Evolutionary conservation across 2,329 filamentous ascomycete species (phyloP).

Genomic region (Xylaria digitata): DNA sequence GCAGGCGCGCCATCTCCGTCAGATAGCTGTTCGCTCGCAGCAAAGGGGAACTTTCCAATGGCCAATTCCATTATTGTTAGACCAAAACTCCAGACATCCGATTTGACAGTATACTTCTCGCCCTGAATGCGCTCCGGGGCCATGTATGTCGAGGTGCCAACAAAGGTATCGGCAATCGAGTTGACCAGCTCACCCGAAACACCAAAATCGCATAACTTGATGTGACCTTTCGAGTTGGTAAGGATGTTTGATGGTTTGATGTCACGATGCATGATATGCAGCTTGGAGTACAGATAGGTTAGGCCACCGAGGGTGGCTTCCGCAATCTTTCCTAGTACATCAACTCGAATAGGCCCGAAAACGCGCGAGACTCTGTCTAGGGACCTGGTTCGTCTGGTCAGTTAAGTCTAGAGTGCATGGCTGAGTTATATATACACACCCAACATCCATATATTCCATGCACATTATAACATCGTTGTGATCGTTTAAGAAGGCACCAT

Average conservation of each 20-base stretch:
- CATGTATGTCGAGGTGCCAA: slow-evolving; percentile 99
- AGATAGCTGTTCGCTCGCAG: slow-evolving; percentile 74
- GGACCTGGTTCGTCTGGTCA: slow-evolving; percentile 67
- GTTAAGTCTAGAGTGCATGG: slow-evolving; percentile 24
- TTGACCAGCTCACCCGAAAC: slow-evolving; percentile 99
- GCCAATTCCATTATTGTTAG: slow-evolving; percentile 96
- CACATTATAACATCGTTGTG: slow-evolving; percentile 99
- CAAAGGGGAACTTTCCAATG: slow-evolving; percentile 97
- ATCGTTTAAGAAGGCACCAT: slow-evolving; percentile 95
- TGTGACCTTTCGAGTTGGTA: slow-evolving; percentile 91
- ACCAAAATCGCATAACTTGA: slow-evolving; percentile 98
- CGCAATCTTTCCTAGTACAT: slow-evolving; percentile 96
- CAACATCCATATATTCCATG: slow-evolving; percentile 99
- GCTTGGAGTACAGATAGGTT: slow-evolving; percentile 92
- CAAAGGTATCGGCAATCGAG: slow-evolving; percentile 97
- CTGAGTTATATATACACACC: slow-evolving; percentile 69
- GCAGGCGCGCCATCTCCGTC: slow-evolving; percentile 86
- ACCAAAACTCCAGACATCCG: slow-evolving; percentile 98
- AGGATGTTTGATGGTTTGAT: slow-evolving; percentile 99
- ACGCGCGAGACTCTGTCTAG: slow-evolving; percentile 94
- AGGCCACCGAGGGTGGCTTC: slow-evolving; percentile 94
- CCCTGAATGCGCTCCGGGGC: slow-evolving; percentile 97
- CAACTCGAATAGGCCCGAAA: slow-evolving; percentile 94
- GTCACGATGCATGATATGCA: slow-evolving; percentile 99
- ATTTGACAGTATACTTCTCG: slow-evolving; percentile 96